Conservation (phyloP, 306 rosid species). For the Citrullus amarus region DNA sequence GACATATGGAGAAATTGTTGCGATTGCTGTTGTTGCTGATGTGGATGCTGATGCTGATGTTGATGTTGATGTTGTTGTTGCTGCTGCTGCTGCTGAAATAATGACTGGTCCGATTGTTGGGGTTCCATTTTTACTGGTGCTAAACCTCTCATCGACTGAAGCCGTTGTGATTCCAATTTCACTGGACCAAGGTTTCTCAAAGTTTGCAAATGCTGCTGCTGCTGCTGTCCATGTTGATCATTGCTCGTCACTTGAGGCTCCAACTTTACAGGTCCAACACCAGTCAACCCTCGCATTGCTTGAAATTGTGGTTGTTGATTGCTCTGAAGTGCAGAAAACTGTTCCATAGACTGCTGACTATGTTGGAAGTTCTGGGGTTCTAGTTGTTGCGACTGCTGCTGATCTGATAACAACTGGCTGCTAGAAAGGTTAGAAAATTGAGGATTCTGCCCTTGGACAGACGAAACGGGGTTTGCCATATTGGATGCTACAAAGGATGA, state of each 20-base stretch:
- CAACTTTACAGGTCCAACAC: conserved; percentile 63
- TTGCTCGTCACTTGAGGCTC: conserved; percentile 59
- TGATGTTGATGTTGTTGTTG: conserved; percentile 27
- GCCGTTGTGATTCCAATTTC: conserved; percentile 70
- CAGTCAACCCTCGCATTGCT: conserved; percentile 54
- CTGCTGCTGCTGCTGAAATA: conserved; percentile 48
- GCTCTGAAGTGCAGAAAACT: conserved; percentile 57
- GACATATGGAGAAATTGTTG: conserved; percentile 85
- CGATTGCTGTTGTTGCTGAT: conserved; percentile 42
- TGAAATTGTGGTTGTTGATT: conserved; percentile 56
- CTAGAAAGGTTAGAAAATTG: conserved; percentile 61
- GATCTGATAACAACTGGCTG: conserved; percentile 63
- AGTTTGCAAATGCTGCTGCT: conserved; percentile 42
- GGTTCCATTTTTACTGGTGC: conserved; percentile 71
- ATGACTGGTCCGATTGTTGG: conserved; percentile 72
- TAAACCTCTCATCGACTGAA: conserved; percentile 58
- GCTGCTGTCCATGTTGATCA: conserved; percentile 70
- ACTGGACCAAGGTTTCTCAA: conserved; percentile 55
- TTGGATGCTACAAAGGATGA: conserved; percentile 51
- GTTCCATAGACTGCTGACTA: conserved; percentile 77
- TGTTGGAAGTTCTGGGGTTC: conserved; percentile 75
- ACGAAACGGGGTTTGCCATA: conserved; percentile 49
- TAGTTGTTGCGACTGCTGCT: conserved; percentile 73
- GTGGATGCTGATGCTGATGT: conserved; percentile 39
- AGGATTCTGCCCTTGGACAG: conserved; percentile 74